These are phyloP conservation scores for Phytophthora aleatoria DNA, from an alignment of 352 stramenopile species.

Conservation along the genomic window DNA sequence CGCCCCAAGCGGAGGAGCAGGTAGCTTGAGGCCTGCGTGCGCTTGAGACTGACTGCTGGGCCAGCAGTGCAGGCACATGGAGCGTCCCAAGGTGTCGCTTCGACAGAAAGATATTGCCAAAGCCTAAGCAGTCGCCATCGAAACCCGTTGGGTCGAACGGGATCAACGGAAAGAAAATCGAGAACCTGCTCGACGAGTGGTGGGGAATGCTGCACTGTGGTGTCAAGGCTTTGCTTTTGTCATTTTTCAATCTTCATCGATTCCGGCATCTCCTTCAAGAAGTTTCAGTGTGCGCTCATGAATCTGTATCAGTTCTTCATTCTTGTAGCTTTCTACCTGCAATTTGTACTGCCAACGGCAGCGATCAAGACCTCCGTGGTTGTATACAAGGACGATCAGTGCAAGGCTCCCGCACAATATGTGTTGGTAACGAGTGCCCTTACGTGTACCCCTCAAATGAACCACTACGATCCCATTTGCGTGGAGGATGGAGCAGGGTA, in stretches of 20 bases:
- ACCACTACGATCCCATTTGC: slow-evolving; percentile 13
- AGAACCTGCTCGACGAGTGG: too few species aligned
- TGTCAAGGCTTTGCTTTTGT: not conserved
- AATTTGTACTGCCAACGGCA: too few species aligned
- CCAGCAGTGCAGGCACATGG: too few species aligned
- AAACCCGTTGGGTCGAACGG: not conserved
- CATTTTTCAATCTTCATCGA: not conserved
- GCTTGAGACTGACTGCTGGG: too few species aligned
- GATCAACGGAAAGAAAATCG: too few species aligned
- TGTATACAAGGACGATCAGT: not conserved
- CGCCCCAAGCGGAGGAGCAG: too few species aligned
- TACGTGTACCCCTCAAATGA: slow-evolving; percentile 1
- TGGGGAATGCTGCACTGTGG: not conserved
- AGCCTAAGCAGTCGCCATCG: not conserved
- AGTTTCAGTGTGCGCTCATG: not conserved
- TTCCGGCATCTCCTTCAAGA: too few species aligned
- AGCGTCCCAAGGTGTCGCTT: not conserved
- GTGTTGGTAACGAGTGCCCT: not conserved
- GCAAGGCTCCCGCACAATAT: not conserved
- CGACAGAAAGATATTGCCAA: not conserved
- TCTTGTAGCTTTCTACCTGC: not conserved
- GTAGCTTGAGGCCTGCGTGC: too few species aligned
- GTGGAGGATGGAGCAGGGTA: not conserved
- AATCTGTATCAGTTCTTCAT: not conserved
- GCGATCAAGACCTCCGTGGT: not conserved